Evolutionary conservation across 306 rosid species (phyloP).

Genomic region (Nissolia schottii): DNA sequence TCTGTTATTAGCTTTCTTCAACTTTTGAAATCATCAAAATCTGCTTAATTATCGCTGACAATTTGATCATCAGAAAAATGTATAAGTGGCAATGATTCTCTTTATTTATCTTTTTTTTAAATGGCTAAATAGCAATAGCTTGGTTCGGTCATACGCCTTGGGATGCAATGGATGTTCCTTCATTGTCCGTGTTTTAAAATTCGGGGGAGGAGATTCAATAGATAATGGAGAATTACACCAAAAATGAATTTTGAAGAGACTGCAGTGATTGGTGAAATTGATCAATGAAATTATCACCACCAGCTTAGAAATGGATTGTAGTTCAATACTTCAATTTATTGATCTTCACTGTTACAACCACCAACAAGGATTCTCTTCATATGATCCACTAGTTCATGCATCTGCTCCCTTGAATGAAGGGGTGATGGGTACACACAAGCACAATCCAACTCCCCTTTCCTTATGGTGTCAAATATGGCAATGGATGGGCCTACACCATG

Average conservation of each 20-base stretch:
- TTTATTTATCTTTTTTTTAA: no score
- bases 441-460: constrained; percentile 64
- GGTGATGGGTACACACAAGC: constrained; percentile 74
- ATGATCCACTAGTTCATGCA: constrained; percentile 51
- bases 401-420: constrained; percentile 79
- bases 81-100: background rate
- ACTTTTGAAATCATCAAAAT: background rate
- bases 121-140: background rate
- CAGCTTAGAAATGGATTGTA: background rate
- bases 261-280: background rate
- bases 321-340: constrained; percentile 29
- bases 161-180: background rate
- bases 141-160: background rate
- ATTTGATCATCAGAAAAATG: background rate
- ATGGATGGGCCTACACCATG: constrained; percentile 93
- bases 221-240: background rate
- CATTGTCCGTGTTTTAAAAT: background rate
- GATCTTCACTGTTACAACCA: constrained; percentile 25
- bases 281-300: background rate
- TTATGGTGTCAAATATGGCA: constrained; percentile 71
- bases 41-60: background rate
- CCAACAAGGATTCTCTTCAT: constrained; percentile 72
- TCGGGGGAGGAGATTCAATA: background rate
- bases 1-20: background rate
- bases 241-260: background rate